phyloP scores from a whole-genome alignment of 2,329 filamentous ascomycete genomes.

The Phialophora macrospora region DNA sequence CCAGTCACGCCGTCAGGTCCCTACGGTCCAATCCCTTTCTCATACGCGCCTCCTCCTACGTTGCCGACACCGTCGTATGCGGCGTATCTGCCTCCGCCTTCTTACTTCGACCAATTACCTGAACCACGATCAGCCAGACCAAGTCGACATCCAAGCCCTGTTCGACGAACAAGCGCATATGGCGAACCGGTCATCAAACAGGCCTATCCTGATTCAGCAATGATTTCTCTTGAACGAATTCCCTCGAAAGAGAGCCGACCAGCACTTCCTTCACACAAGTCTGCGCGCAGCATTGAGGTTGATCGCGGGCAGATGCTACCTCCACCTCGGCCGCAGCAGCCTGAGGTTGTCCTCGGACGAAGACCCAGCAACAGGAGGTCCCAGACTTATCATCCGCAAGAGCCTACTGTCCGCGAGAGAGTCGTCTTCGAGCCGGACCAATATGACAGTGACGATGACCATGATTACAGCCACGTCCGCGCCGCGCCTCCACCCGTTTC shows the following conservation, averaged over 20 bases:
- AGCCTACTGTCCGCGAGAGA: constrained; percentile 19
- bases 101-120: constrained; percentile 23
- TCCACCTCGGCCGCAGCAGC: constrained; percentile 29
- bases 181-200: constrained; percentile 33
- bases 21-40: constrained; percentile 22
- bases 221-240: constrained; percentile 18
- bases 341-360: constrained; percentile 21
- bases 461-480: constrained; percentile 22
- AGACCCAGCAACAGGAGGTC: constrained; percentile 33
- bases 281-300: constrained; percentile 28
- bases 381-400: constrained; percentile 32
- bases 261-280: constrained; percentile 25
- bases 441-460: constrained; percentile 26
- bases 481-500: constrained; percentile 17
- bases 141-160: constrained; percentile 30
- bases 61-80: constrained; percentile 21
- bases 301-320: constrained; percentile 36
- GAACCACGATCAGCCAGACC: constrained; percentile 26
- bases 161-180: constrained; percentile 21
- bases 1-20: constrained; percentile 27
- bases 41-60: constrained; percentile 22
- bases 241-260: constrained; percentile 27
- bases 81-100: constrained; percentile 17
- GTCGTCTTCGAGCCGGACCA: constrained; percentile 22
- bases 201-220: constrained; percentile 14